These are phyloP conservation scores for Colletotrichum abscissum DNA, from an alignment of 2,329 filamentous ascomycete species.

Conservation along the genomic window DNA sequence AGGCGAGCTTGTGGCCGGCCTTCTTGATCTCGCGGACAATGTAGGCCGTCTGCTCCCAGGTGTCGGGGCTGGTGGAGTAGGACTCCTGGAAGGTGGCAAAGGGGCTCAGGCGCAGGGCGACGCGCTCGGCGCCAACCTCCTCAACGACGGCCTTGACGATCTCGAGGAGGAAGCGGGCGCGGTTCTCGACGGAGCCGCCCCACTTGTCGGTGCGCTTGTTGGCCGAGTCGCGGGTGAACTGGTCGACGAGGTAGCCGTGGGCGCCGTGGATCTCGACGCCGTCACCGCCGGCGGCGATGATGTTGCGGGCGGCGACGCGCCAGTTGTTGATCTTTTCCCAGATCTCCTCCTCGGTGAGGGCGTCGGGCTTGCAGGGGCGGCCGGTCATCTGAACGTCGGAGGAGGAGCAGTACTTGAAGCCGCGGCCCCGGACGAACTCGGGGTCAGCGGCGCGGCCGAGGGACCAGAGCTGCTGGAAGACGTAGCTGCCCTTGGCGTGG, in stretches of 20 bases:
- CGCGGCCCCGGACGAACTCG: conserved; percentile 35
- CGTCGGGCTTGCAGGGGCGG: conserved; percentile 24
- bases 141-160: conserved; percentile 53
- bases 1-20: conserved; percentile 43
- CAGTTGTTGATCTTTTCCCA: conserved; percentile 67
- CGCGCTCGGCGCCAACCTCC: conserved; percentile 47
- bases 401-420: conserved; percentile 43
- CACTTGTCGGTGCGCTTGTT: conserved; percentile 58
- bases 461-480: conserved; percentile 40
- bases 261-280: conserved; percentile 68
- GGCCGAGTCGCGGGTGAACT: conserved; percentile 57
- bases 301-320: conserved; percentile 57
- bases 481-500: conserved; percentile 43
- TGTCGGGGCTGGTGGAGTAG: conserved; percentile 37
- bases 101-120: conserved; percentile 49
- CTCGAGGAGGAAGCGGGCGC: conserved; percentile 64
- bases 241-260: conserved; percentile 66
- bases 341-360: conserved; percentile 63
- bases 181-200: conserved; percentile 63
- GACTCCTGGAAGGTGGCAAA: conserved; percentile 44
- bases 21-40: conserved; percentile 42
- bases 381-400: conserved; percentile 40
- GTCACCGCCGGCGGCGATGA: conserved; percentile 53
- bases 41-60: conserved; percentile 44
- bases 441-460: conserved; percentile 36